phyloP scores from a whole-genome alignment of 2,329 filamentous ascomycete genomes.

The Myriangium duriaei region DNA sequence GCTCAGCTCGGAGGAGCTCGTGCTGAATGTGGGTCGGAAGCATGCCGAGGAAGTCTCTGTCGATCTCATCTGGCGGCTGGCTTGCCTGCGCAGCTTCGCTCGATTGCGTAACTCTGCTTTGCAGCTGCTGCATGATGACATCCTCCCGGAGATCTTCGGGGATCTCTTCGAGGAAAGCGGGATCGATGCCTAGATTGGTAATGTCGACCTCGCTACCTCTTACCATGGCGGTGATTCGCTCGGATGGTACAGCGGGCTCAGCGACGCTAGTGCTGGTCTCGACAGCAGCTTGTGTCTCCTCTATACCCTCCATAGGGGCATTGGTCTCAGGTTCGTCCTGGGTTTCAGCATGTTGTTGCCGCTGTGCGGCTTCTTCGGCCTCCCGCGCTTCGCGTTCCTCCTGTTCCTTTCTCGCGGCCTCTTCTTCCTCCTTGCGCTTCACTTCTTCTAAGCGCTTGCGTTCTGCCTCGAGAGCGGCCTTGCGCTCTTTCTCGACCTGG shows the following conservation, averaged over 20 bases:
- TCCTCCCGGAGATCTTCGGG: slow-evolving; percentile 94
- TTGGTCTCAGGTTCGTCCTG: slow-evolving; percentile 24
- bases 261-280: slow-evolving; percentile 33
- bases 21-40: slow-evolving; percentile 79
- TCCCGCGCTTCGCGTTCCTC: slow-evolving; percentile 37
- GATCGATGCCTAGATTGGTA: slow-evolving; percentile 85
- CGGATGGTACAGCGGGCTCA: slow-evolving; percentile 31
- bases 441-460: slow-evolving; percentile 49
- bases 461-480: slow-evolving; percentile 56
- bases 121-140: slow-evolving; percentile 78
- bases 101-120: slow-evolving; percentile 64
- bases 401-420: slow-evolving; percentile 37
- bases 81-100: slow-evolving; percentile 59
- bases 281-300: slow-evolving; percentile 33
- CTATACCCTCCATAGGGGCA: slow-evolving; percentile 62
- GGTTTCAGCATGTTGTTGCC: slow-evolving; percentile 21
- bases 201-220: slow-evolving; percentile 83
- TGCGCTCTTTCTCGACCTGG: slow-evolving; percentile 52
- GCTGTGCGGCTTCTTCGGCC: slow-evolving; percentile 27
- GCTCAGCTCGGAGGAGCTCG: slow-evolving; percentile 84
- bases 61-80: slow-evolving; percentile 57
- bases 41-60: slow-evolving; percentile 86
- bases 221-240: slow-evolving; percentile 68
- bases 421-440: slow-evolving; percentile 44
- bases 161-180: slow-evolving; percentile 90